Evolutionary conservation across 1,284 basidiomycete genomes (phyloP), one percentile per base, ranked within the genome.

Genomic region (Taiwanofungus camphoratus): DNA sequence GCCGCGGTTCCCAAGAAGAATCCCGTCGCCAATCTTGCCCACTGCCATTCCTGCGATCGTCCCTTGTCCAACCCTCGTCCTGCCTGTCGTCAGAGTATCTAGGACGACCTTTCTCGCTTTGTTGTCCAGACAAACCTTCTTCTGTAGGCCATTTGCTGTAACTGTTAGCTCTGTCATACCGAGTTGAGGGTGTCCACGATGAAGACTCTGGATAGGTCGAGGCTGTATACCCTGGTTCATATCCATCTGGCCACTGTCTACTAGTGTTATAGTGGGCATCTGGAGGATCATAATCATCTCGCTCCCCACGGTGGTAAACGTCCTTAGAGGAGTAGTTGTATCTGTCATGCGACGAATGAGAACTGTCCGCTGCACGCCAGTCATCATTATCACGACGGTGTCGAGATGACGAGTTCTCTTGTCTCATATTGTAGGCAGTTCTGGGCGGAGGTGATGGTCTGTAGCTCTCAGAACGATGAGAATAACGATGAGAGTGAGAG

Each of bases 201-300:
- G 50, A 42, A 35, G 50, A 36, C 32, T 79, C 79, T 38, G 66
- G 59, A 52, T 69, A 70, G 46, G 59, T 59, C 23, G 67, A 56
- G 19, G 69, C 57, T 39, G 70, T 62, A 59, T 68, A 63, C 44
- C 59, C 56, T 45, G 65, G 67, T 41, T 71, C 70, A 54, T 69
- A 72, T 39, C 67, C 69, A 44, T 71, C 69, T n/a, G n/a, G n/a
- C 74, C 76, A 74, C 29, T 72, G 69, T 58, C 68, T 65, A 41
- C 64, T 60, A 44, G 67, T 50, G 18, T 24, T 34, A 36, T 27
- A 23, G 42, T 7, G 7, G 31, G 11, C 8, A 16, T 69, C 65
- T 53, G 37, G 33, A 13, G 42, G 8, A 31, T 48, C 41, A 30
- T 74, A 72, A 45, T 68, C 71, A 46, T 76, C 75, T 58, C 74